Evolutionary conservation across 768 basidiomycete species (phyloP).

Genomic region (Tulasnella sp.): DNA sequence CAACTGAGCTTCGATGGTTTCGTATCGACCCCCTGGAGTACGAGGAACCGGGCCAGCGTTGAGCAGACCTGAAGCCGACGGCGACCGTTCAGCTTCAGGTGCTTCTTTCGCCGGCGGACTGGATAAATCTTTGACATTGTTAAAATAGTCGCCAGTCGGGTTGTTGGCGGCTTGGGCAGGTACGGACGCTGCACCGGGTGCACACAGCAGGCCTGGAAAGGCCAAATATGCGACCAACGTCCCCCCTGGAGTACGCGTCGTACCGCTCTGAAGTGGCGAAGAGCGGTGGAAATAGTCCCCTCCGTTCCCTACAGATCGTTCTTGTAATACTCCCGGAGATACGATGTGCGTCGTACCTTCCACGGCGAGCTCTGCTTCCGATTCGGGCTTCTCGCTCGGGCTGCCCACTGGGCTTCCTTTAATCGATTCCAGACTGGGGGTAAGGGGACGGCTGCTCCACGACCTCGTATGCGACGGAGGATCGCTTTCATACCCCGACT

Average conservation of each 20-base stretch:
- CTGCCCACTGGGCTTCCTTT: slow-evolving; percentile 3
- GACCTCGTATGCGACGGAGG: slow-evolving; percentile 1
- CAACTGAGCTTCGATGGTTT: background rate
- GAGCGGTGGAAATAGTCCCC: background rate
- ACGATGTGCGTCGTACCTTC: background rate
- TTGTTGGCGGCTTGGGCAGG: background rate
- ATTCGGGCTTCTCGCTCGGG: background rate
- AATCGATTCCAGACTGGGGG: background rate
- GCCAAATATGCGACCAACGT: background rate
- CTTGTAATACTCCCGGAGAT: background rate
- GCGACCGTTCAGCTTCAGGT: background rate
- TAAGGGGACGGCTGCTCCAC: background rate
- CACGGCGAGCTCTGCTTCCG: background rate
- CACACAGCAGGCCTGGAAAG: background rate
- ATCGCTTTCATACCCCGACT: slow-evolving; percentile 28
- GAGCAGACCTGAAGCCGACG: background rate
- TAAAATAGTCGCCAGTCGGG: background rate
- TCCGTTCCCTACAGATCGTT: background rate
- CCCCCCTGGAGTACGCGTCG: background rate
- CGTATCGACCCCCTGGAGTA: background rate
- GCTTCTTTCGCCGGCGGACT: background rate
- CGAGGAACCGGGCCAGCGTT: background rate
- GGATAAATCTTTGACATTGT: background rate
- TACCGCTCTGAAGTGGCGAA: background rate
- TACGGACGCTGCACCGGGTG: background rate